Evolutionary conservation across 179 eudicot genomes (phyloP).

Genomic region (Gypsophila paniculata): DNA sequence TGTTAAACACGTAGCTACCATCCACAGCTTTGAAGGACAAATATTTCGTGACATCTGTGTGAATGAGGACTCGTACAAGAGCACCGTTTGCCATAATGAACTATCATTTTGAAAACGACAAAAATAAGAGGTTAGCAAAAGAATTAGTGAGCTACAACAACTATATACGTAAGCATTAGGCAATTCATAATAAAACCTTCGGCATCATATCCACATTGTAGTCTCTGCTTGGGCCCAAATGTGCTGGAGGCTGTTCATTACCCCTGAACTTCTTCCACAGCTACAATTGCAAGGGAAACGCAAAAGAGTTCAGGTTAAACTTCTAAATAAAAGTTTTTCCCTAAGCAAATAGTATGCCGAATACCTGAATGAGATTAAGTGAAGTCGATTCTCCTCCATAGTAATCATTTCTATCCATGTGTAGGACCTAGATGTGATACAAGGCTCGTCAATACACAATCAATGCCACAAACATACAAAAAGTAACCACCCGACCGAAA

Average conservation of each 20-base stretch:
- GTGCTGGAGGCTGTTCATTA: constrained; percentile 48
- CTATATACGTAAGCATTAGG: not conserved
- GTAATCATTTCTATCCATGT: constrained; percentile 77
- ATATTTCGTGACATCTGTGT: constrained; percentile 75
- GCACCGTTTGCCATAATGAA: constrained; percentile 87
- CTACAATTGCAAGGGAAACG: constrained; percentile 25
- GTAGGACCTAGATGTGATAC: constrained; percentile 47
- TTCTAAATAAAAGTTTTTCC: not conserved
- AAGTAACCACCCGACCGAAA: not conserved
- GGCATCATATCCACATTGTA: constrained; percentile 89
- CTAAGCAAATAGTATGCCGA: not conserved
- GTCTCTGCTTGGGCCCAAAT: constrained; percentile 66
- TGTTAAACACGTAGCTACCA: constrained; percentile 83
- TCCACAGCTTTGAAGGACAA: constrained; percentile 81
- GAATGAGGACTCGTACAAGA: constrained; percentile 70
- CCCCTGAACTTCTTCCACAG: constrained; percentile 79
- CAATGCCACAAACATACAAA: not conserved
- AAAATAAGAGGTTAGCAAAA: not conserved
- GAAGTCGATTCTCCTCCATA: constrained; percentile 72
- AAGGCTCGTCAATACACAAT: not conserved
- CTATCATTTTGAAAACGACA: constrained; percentile 25
- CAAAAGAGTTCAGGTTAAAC: not conserved
- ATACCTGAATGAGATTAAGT: constrained; percentile 52
- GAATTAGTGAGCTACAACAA: not conserved
- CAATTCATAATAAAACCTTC: constrained; percentile 29